Base-by-base conservation (phyloP, 208 protist genomes). In the Crithidia brevicula region DNA sequence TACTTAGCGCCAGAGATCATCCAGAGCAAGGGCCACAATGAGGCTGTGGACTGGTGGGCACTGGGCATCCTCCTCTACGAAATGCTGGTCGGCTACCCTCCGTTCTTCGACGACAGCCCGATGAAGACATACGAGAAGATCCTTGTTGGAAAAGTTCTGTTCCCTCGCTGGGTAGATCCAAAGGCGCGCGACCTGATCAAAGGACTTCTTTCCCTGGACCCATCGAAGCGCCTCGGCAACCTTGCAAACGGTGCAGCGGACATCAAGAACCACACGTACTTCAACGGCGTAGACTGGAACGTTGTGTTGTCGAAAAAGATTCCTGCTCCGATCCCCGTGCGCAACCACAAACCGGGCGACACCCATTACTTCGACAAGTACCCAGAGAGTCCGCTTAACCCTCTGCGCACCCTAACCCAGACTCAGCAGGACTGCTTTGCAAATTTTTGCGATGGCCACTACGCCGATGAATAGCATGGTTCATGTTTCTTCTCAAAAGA, bases 261-360 rank as follows among this genome's bases (percentile, higher is more conserved):
- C 71, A 91, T 99, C 59, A 99, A 98, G 79, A 72, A 86, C 53
- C 98, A 99, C 85, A 94, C 95, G 57, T 99, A 97, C 83, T 99
- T 98, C 78, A 78, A 66, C 42, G 89, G 88, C 33, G 90, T 99
- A 15, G 93, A 99, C 78, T 99, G 97, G 93, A 69, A 92, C 46
- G 74, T 95, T 3, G 77, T 97, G 45, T 59, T 97, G 30, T 49
- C 77, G 23, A 91, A 88, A 58, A 95, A 93, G 58, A 81, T 97
- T 33, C 73, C 80, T 0, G 81, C 93, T 1, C 93, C 93, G 7
- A 97, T 97, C 58, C 87, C 85, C 10, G 89, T 97, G 23, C 87
- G 88, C 43, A 79, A 90, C 34, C 81, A 60, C 46, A 87, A 82
- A 34, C 85, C 91, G 1, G 91, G 91, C 6, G 90, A 96, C 58